Conservation (phyloP, 495 filamentous ascomycete species). For the Trichoderma orchidacearum region DNA sequence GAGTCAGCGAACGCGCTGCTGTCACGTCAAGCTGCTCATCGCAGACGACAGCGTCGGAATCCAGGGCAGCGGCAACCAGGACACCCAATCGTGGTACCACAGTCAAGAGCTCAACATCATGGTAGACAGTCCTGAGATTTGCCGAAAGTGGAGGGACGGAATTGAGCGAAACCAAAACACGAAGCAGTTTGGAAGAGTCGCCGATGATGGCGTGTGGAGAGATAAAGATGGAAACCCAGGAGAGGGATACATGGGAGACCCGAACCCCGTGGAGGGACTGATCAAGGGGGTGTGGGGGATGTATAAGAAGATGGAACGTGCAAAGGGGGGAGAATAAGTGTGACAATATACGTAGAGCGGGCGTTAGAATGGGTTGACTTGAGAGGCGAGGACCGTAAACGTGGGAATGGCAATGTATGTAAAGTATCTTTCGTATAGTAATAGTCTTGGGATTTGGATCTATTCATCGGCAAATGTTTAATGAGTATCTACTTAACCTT, state of each 20-base stretch:
- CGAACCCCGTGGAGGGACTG: not conserved
- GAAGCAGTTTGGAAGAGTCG: constrained; percentile 42
- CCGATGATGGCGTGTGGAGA: constrained; percentile 47
- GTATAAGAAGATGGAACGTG: not conserved
- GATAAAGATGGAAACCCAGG: constrained; percentile 42
- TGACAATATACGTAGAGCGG: too few species aligned
- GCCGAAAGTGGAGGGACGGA: constrained; percentile 45
- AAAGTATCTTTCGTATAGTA: too few species aligned
- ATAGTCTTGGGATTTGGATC: too few species aligned
- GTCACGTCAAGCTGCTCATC: constrained; percentile 67
- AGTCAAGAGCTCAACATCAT: constrained; percentile 65
- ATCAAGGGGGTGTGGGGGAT: not conserved
- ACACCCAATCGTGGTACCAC: constrained; percentile 72
- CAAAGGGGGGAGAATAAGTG: not conserved
- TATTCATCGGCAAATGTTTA: too few species aligned
- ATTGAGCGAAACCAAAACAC: constrained; percentile 62
- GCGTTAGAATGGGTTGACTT: too few species aligned
- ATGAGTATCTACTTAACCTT: too few species aligned
- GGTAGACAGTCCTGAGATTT: constrained; percentile 48
- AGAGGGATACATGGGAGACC: constrained; percentile 40
- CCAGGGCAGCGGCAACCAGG: constrained; percentile 64
- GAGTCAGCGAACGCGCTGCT: constrained; percentile 45
- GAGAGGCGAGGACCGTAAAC: too few species aligned
- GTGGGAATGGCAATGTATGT: too few species aligned
- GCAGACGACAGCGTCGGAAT: constrained; percentile 54